A percentile compares a stretch with the other conserved stretches of the same genome.
These are phyloP conservation scores for Syzygium jambos DNA, from an alignment of 345 rosid genomes.

Conservation along the genomic window DNA sequence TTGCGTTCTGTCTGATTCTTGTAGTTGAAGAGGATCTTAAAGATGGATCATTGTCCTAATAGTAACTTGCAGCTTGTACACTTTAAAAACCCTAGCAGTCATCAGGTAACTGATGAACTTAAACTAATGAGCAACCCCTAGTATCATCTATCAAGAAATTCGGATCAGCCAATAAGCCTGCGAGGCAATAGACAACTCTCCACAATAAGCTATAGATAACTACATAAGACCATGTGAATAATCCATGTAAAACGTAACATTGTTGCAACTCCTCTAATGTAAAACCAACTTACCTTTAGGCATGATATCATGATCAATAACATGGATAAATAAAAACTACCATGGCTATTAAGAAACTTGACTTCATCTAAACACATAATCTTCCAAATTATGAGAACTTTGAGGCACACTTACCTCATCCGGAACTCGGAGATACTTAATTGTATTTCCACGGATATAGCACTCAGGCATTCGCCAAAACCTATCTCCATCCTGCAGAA, in stretches of 20 bases:
- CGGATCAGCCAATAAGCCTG: not conserved
- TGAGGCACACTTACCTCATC: slow-evolving; percentile 58
- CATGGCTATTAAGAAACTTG: not conserved
- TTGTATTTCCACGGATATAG: slow-evolving; percentile 97
- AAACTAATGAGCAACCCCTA: not conserved
- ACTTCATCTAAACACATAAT: not conserved
- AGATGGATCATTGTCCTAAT: not conserved
- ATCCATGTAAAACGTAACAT: not conserved
- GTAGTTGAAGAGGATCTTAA: not conserved
- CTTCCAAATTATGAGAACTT: not conserved
- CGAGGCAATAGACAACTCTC: not conserved
- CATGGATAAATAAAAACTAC: not conserved
- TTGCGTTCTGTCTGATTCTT: not conserved
- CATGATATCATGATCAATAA: not conserved
- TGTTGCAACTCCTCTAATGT: not conserved
- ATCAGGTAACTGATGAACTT: not conserved
- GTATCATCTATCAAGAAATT: not conserved
- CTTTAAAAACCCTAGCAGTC: not conserved
- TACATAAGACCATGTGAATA: not conserved
- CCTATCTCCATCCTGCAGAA: slow-evolving; percentile 86
- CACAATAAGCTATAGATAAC: not conserved
- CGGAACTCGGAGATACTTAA: slow-evolving; percentile 97
- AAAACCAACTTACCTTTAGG: not conserved
- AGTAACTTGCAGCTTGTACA: not conserved
- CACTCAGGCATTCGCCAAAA: slow-evolving; percentile 99